A percentile compares a stretch with the other conserved stretches of the same genome.
Evolutionary conservation across 768 basidiomycete genomes (phyloP).

Genomic region (Mycena olivaceomarginata): DNA sequence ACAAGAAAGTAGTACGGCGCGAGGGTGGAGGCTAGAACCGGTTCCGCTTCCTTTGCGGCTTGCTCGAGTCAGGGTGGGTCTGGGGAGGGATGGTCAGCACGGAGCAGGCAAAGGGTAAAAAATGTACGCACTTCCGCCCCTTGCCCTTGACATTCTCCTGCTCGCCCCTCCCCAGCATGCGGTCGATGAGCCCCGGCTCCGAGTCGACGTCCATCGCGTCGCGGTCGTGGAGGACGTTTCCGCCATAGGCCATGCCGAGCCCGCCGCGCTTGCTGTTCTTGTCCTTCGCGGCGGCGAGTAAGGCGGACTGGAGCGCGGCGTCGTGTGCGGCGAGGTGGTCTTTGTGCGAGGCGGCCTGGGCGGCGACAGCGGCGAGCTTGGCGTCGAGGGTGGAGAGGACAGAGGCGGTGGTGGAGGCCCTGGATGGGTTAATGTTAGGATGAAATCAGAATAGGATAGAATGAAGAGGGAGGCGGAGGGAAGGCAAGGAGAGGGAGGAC

Average conservation of each 20-base stretch:
- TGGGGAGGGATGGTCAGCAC: constrained; percentile 41
- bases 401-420: constrained; percentile 82
- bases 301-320: constrained; percentile 65
- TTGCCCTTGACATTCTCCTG: constrained; percentile 68
- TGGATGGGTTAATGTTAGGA: constrained; percentile 51
- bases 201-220: constrained; percentile 78
- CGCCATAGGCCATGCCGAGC: constrained; percentile 43
- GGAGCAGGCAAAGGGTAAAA: background rate
- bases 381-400: constrained; percentile 85
- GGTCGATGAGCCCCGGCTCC: constrained; percentile 58
- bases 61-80: constrained; percentile 65
- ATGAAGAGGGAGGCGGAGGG: background rate
- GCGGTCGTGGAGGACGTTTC: constrained; percentile 50
- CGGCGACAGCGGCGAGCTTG: constrained; percentile 76
- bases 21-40: constrained; percentile 70
- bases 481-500: background rate
- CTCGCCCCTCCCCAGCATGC: constrained; percentile 25
- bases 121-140: constrained; percentile 74
- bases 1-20: no score
- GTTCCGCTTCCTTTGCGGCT: constrained; percentile 75
- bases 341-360: constrained; percentile 63
- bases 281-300: constrained; percentile 82
- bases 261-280: constrained; percentile 52
- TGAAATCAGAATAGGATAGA: no score
- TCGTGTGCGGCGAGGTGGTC: constrained; percentile 74